Percentiles rank a stretch among this genome's conserved stretches.
These are phyloP conservation scores for Macrotyloma uniflorum DNA, from an alignment of 306 rosid genomes.

Conservation along the genomic window DNA sequence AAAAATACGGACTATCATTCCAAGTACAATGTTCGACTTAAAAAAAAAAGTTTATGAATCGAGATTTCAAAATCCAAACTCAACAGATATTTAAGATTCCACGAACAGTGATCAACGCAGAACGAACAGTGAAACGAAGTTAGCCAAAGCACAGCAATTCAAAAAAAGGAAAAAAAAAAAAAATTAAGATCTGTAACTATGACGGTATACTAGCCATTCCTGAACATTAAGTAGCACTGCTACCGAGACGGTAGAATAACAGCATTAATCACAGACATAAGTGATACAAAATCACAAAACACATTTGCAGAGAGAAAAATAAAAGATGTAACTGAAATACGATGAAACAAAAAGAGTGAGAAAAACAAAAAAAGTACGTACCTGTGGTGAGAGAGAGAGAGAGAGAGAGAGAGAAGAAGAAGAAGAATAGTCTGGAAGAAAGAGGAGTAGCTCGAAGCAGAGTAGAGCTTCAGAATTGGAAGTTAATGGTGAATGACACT, in stretches of 20 bases:
- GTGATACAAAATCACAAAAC: neutral
- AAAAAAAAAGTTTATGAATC: neutral
- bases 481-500: neutral
- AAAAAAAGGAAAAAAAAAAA: neutral
- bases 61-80: neutral
- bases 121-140: neutral
- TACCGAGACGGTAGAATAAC: neutral
- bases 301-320: too few relatives aligned
- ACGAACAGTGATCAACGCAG: neutral
- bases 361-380: neutral
- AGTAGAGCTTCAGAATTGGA: neutral
- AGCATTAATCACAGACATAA: neutral
- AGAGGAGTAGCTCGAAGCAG: too few relatives aligned
- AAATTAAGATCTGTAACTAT: neutral
- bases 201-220: neutral
- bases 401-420: too few relatives aligned
- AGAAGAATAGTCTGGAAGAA: neutral
- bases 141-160: neutral
- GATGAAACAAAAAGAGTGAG: neutral
- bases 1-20: neutral
- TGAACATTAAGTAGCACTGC: neutral
- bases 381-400: conserved; percentile 4
- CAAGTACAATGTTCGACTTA: neutral
- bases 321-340: neutral
- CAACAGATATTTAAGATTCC: neutral